These are phyloP conservation scores for Lentinula guzmanii DNA, from an alignment of 768 basidiomycete genomes.

Conservation along the genomic window DNA sequence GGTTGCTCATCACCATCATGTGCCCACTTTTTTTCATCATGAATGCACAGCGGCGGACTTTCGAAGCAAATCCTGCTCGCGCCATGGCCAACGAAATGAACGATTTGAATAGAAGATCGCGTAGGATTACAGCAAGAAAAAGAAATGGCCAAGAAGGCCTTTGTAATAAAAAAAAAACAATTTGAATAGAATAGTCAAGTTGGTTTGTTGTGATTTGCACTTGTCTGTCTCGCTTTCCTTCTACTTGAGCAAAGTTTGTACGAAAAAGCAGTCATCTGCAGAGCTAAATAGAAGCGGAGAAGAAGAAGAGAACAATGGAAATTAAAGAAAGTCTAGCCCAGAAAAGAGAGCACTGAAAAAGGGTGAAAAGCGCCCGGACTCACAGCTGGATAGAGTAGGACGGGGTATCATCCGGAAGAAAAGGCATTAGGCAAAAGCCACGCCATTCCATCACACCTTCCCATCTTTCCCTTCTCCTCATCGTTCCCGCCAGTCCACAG, in stretches of 20 bases:
- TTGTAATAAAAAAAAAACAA: not conserved
- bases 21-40: too few species aligned
- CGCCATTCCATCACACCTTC: conserved; percentile 2
- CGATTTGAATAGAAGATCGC: too few species aligned
- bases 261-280: not conserved
- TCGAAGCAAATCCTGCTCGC: too few species aligned
- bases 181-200: not conserved
- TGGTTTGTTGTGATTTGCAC: not conserved
- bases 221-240: not conserved
- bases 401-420: conserved; percentile 1
- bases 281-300: not conserved
- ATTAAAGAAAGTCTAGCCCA: not conserved
- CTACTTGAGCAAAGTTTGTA: not conserved
- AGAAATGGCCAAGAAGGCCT: too few species aligned
- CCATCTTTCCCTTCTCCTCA: conserved; percentile 8
- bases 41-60: too few species aligned
- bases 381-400: not conserved
- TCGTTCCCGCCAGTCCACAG: not conserved
- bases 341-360: not conserved
- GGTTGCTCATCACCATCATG: too few species aligned
- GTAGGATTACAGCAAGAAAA: too few species aligned
- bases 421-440: conserved; percentile 1
- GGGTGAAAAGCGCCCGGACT: not conserved
- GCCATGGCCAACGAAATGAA: too few species aligned
- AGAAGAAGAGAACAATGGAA: not conserved